Conservation (phyloP, 2,329 filamentous ascomycete genomes). For the Hypomyces rosellus region DNA sequence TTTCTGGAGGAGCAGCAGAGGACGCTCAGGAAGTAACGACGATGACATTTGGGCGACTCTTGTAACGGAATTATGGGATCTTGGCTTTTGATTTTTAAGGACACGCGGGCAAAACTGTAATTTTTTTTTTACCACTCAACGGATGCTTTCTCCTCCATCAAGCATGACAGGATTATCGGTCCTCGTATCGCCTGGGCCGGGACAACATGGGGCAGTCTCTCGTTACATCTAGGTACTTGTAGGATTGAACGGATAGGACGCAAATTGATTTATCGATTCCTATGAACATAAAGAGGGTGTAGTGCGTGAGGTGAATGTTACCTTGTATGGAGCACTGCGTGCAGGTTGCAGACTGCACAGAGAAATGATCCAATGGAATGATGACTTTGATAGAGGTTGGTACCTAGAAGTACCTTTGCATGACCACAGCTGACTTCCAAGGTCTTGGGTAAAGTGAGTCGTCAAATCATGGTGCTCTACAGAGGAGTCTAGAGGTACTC, state of each 20-base stretch:
- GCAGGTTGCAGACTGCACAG: no score
- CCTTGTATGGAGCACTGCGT: no score
- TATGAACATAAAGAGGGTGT: no score
- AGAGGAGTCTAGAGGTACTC: no score
- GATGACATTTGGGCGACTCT: not conserved
- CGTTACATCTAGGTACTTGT: conserved; percentile 12
- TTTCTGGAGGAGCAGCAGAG: conserved; percentile 51
- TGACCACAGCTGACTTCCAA: no score
- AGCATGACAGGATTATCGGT: not conserved
- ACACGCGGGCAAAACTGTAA: conserved; percentile 8
- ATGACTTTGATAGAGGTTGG: no score
- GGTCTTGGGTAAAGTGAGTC: no score
- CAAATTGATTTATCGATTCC: conserved; percentile 14
- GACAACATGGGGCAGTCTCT: conserved; percentile 4
- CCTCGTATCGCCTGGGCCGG: not conserved
- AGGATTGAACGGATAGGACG: conserved; percentile 18
- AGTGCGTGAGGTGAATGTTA: no score
- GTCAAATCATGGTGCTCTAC: no score
- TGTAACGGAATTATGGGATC: conserved; percentile 7
- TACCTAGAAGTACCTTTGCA: no score
- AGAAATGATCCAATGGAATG: no score
- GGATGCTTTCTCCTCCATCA: not conserved
- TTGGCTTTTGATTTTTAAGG: conserved; percentile 5
- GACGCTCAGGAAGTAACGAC: conserved; percentile 30
- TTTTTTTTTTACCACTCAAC: not conserved